A percentile compares a stretch with the other conserved stretches of the same genome.
phyloP scores from a whole-genome alignment of 768 basidiomycete genomes.

The Naganishia vaughanmartiniae region DNA sequence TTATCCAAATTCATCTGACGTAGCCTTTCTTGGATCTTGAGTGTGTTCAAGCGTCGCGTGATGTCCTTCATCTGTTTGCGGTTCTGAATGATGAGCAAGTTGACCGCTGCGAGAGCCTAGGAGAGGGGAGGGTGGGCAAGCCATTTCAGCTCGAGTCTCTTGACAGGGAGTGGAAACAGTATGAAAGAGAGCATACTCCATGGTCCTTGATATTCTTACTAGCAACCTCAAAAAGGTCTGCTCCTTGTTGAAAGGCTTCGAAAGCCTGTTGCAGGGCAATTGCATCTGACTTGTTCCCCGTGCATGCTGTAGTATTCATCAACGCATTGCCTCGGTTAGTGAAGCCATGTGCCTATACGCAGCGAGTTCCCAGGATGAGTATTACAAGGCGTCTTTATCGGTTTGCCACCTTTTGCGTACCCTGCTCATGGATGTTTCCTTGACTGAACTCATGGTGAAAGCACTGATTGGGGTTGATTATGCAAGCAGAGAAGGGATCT shows the following conservation, averaged over 20 bases:
- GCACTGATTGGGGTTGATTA: background rate
- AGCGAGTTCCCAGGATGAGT: background rate
- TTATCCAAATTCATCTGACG: constrained; percentile 4
- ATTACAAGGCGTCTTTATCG: background rate
- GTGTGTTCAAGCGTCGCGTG: constrained; percentile 35
- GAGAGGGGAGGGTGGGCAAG: constrained; percentile 52
- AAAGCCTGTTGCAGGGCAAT: constrained; percentile 53
- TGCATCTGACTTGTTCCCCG: constrained; percentile 6
- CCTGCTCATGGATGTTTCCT: constrained; percentile 14
- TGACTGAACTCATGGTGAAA: background rate
- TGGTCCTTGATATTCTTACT: constrained; percentile 11
- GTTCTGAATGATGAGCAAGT: constrained; percentile 44
- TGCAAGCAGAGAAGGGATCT: background rate
- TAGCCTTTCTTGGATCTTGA: constrained; percentile 6
- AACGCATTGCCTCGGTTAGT: background rate
- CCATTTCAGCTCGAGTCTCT: constrained; percentile 58
- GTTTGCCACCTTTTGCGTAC: background rate
- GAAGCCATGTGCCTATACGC: background rate
- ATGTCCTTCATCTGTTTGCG: constrained; percentile 44
- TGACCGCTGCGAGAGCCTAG: constrained; percentile 39
- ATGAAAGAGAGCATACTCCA: background rate
- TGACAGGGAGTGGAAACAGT: background rate
- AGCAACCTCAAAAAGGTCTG: constrained; percentile 68
- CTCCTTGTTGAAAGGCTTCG: constrained; percentile 76
- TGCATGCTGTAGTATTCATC: constrained; percentile 1